Evolutionary conservation across 257 asterid genomes (phyloP).

Genomic region (Hygrophila difformis): DNA sequence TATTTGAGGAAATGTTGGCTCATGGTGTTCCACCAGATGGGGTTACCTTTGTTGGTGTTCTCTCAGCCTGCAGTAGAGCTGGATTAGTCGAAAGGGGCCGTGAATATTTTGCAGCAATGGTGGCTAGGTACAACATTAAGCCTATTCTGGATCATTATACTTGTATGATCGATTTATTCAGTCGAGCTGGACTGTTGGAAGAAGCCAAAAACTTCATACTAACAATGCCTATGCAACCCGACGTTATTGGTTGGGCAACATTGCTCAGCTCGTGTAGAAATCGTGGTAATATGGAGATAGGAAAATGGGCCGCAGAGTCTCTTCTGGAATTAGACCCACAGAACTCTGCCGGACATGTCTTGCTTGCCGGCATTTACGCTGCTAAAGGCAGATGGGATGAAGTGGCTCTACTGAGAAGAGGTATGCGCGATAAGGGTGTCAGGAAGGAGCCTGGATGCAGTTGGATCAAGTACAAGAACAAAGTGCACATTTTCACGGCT

Average conservation of each 20-base stretch:
- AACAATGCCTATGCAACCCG: constrained; percentile 59
- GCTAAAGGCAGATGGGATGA: constrained; percentile 55
- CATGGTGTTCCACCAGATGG: constrained; percentile 62
- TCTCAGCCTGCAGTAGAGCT: constrained; percentile 83
- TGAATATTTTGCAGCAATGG: constrained; percentile 58
- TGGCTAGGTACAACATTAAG: constrained; percentile 33
- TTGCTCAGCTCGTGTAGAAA: constrained; percentile 65
- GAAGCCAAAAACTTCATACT: constrained; percentile 70
- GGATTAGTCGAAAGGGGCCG: constrained; percentile 69
- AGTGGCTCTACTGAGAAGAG: constrained; percentile 51
- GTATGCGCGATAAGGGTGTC: constrained; percentile 56
- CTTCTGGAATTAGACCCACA: constrained; percentile 58
- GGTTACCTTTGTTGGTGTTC: constrained; percentile 73
- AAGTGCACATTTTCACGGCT: constrained; percentile 48
- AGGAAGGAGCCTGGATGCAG: constrained; percentile 77
- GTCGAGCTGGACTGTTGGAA: constrained; percentile 71
- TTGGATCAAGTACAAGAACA: constrained; percentile 70
- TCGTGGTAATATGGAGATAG: constrained; percentile 51
- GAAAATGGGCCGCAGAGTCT: constrained; percentile 69
- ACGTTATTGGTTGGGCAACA: constrained; percentile 57
- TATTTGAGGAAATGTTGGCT: constrained; percentile 70
- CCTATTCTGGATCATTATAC: constrained; percentile 56
- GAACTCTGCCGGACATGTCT: constrained; percentile 52
- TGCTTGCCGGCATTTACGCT: constrained; percentile 59
- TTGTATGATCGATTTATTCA: constrained; percentile 67